A percentile compares a stretch with the other conserved stretches of the same genome.
These are phyloP conservation scores for Chaetoscypha palmicola DNA, from an alignment of 2,329 filamentous ascomycete genomes.

Conservation along the genomic window DNA sequence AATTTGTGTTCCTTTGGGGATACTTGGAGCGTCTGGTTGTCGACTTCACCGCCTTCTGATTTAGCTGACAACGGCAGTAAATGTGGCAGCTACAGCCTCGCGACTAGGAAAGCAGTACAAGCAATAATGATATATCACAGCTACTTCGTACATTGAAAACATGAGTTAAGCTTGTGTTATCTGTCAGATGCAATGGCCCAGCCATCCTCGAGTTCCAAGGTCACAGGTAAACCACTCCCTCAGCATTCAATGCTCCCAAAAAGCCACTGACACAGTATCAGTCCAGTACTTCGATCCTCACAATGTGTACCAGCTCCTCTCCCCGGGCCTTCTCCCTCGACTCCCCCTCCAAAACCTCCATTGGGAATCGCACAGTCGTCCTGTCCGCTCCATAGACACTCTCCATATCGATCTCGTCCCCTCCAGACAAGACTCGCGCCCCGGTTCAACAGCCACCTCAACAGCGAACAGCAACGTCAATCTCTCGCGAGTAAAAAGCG, in stretches of 20 bases:
- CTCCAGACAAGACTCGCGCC: constrained; percentile 39
- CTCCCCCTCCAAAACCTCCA: constrained; percentile 87
- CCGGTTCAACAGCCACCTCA: constrained; percentile 32
- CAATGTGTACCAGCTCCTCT: constrained; percentile 76
- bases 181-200: constrained; percentile 55
- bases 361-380: constrained; percentile 92
- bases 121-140: too few species aligned
- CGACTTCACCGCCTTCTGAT: too few species aligned
- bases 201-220: constrained; percentile 66
- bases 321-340: constrained; percentile 67
- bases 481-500: constrained; percentile 32
- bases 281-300: constrained; percentile 96
- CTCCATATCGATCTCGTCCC: constrained; percentile 81
- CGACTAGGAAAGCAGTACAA: too few species aligned
- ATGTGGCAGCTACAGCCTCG: too few species aligned
- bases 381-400: constrained; percentile 86
- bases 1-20: too few species aligned
- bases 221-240: constrained; percentile 53
- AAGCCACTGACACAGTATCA: constrained; percentile 35
- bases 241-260: not conserved
- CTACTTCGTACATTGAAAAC: not conserved
- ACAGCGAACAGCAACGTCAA: constrained; percentile 28
- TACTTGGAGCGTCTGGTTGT: too few species aligned
- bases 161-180: not conserved
- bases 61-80: too few species aligned